Evolutionary conservation across 139 green algal species (phyloP).

Genomic region (Yamagishiella unicocca): DNA sequence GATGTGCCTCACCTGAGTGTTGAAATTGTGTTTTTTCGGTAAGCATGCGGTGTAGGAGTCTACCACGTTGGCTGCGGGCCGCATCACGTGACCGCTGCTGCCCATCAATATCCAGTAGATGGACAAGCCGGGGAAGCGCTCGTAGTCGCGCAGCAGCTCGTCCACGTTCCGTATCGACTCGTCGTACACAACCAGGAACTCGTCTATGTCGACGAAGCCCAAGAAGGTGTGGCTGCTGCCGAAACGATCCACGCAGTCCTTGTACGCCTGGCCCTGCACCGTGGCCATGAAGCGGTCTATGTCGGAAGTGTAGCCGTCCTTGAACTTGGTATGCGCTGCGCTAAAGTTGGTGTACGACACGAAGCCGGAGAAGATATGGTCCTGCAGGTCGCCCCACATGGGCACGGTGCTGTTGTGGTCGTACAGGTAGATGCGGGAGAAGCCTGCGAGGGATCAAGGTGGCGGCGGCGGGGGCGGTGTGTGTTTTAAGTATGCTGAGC

Average conservation of each 20-base stretch:
- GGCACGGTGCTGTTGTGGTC: conserved; percentile 64
- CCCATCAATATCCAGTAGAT: conserved; percentile 60
- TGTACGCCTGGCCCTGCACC: conserved; percentile 55
- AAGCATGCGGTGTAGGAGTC: conserved; percentile 45
- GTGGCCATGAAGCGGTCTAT: conserved; percentile 51
- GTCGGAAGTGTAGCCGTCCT: conserved; percentile 50
- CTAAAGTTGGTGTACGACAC: conserved; percentile 55
- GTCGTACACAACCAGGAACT: conserved; percentile 58
- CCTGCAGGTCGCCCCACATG: conserved; percentile 11
- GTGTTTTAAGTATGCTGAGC: too few relatives aligned
- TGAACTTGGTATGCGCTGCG: conserved; percentile 43
- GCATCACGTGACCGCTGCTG: conserved; percentile 41
- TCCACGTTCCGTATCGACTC: conserved; percentile 6
- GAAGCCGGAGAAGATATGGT: conserved; percentile 43
- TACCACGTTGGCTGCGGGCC: background rate
- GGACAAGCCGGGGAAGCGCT: conserved; percentile 39
- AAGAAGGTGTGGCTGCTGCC: conserved; percentile 50
- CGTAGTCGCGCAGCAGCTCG: conserved; percentile 50
- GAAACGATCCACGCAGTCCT: conserved; percentile 44
- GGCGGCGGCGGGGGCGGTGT: too few relatives aligned
- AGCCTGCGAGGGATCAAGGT: conserved; percentile 7
- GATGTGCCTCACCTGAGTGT: conserved; percentile 51
- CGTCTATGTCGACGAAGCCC: conserved; percentile 62
- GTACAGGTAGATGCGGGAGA: conserved; percentile 62
- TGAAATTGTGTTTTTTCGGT: conserved; percentile 47